Conservation (phyloP, 495 filamentous ascomycete genomes). For the Penicillium angulare region DNA sequence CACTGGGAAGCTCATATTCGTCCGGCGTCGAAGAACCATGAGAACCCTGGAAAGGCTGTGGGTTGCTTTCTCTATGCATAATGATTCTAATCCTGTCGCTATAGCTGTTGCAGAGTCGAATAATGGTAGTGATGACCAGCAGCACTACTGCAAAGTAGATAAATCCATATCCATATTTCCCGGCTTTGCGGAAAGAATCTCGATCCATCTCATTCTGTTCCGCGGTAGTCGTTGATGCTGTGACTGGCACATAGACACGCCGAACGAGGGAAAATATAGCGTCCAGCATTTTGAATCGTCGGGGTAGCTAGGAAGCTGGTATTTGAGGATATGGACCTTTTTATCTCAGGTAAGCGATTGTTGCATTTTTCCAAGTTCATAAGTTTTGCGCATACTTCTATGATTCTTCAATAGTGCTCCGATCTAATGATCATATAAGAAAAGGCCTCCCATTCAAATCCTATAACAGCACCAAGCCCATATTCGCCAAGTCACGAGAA, state of each 20-base stretch:
- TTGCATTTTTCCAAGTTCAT: not conserved
- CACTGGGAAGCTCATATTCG: slow-evolving; percentile 65
- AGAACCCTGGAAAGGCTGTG: slow-evolving; percentile 46
- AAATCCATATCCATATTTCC: slow-evolving; percentile 85
- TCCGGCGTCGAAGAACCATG: slow-evolving; percentile 58
- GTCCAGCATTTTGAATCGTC: slow-evolving; percentile 12
- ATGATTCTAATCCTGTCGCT: slow-evolving; percentile 85
- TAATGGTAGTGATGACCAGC: slow-evolving; percentile 56
- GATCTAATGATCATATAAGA: not conserved
- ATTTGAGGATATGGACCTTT: not conserved
- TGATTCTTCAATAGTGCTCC: not conserved
- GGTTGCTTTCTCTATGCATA: slow-evolving; percentile 71
- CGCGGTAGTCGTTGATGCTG: slow-evolving; percentile 64
- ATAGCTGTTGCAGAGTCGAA: slow-evolving; percentile 80
- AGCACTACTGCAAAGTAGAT: slow-evolving; percentile 80
- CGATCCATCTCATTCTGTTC: slow-evolving; percentile 70
- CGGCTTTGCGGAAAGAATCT: slow-evolving; percentile 78
- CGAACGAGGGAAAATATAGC: slow-evolving; percentile 53
- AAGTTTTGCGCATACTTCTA: not conserved
- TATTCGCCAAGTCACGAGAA: not conserved
- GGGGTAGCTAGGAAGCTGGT: not conserved
- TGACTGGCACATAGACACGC: slow-evolving; percentile 72
- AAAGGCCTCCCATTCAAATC: not conserved
- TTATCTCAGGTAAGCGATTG: not conserved
- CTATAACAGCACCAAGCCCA: slow-evolving; percentile 14